Evolutionary conservation across 2,329 filamentous ascomycete genomes (phyloP), one percentile per base, ranked within the genome.

Genomic region (Madurella fahalii): DNA sequence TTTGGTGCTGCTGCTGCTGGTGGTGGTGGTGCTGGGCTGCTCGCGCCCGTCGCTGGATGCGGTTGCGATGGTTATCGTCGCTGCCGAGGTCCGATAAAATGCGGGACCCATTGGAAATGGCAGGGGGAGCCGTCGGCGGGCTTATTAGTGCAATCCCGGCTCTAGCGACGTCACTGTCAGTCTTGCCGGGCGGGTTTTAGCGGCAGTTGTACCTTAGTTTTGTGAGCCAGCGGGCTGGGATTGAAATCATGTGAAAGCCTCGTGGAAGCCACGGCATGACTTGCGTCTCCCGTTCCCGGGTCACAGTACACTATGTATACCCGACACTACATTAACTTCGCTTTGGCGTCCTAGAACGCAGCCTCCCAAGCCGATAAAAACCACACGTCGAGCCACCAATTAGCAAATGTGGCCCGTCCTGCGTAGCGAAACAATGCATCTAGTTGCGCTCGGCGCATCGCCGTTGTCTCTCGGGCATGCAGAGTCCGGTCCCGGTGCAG

Each of bases 21-120:
- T 41, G 41, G 42, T 41, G 40, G 39, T 15, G 42, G 17, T 43
- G 39, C 18, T 37, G 12, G 31, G 34, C 25, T 25, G 25, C 25
- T 25, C 25, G 25, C 25, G 25, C 25, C 25, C 7, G 25, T 37
- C 34, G 34, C 34, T 12, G 44, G 49, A 53, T 47, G 50, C 39
- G 25, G n/a, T 50, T 53, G 42, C 17, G 34, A 45, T 50, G 16
- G 43, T 16, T 37, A n/a, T n/a, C 49, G 55, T 50, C 39, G 57
- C 59, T 61, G 54, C 59, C 59, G 59, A 61, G 59, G 59, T 61
- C 59, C 59, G 59, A 58, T 61, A 31, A 25, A 46, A 50, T 56
- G 59, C 52, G 59, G 57, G 57, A 61, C 57, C 43, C 54, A 39
- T 34, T 34, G 34, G 42, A 40, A 54, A 52, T 46, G 42, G 30